Percentiles rank a stretch among this genome's conserved stretches.
These are phyloP conservation scores for Davidsoniella neocaledoniae DNA, from an alignment of 2,329 filamentous ascomycete species.

Conservation along the genomic window DNA sequence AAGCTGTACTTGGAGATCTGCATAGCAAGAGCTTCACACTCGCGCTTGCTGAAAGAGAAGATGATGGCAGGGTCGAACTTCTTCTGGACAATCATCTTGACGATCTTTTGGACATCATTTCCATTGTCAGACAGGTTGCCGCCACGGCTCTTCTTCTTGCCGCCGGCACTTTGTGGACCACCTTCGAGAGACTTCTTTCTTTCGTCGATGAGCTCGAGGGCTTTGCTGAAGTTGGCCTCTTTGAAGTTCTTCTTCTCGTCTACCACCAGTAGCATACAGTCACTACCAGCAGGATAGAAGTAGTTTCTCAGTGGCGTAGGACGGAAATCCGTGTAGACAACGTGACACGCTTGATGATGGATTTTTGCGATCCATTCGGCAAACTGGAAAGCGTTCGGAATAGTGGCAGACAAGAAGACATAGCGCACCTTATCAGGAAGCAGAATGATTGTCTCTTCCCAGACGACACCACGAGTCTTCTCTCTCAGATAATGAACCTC, in stretches of 20 bases:
- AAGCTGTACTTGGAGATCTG: slow-evolving; percentile 77
- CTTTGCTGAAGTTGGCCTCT: slow-evolving; percentile 93
- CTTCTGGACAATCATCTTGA: slow-evolving; percentile 97
- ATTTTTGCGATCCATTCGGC: slow-evolving; percentile 99
- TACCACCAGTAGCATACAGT: slow-evolving; percentile 84
- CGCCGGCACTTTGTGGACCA: slow-evolving; percentile 37
- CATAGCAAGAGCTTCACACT: slow-evolving; percentile 81
- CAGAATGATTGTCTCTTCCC: slow-evolving; percentile 98
- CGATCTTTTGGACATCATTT: slow-evolving; percentile 90
- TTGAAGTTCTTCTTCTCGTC: slow-evolving; percentile 94
- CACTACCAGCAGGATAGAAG: slow-evolving; percentile 84
- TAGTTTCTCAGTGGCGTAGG: slow-evolving; percentile 95
- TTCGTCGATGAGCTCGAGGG: slow-evolving; percentile 78
- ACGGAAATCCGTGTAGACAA: slow-evolving; percentile 96
- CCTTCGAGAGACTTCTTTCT: slow-evolving; percentile 72
- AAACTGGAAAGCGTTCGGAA: slow-evolving; percentile 97
- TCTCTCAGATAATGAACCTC: slow-evolving; percentile 98
- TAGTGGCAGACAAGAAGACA: slow-evolving; percentile 94
- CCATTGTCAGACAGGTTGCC: slow-evolving; percentile 50
- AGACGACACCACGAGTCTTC: slow-evolving; percentile 85
- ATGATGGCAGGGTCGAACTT: slow-evolving; percentile 97
- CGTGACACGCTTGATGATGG: slow-evolving; percentile 92
- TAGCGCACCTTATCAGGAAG: slow-evolving; percentile 97
- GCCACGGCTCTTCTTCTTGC: slow-evolving; percentile 84
- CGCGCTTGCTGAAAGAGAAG: slow-evolving; percentile 97